A percentile compares a stretch with the other conserved stretches of the same genome.
These are phyloP conservation scores for Trametes versicolor DNA, from an alignment of 1,284 basidiomycete species.

Conservation along the genomic window DNA sequence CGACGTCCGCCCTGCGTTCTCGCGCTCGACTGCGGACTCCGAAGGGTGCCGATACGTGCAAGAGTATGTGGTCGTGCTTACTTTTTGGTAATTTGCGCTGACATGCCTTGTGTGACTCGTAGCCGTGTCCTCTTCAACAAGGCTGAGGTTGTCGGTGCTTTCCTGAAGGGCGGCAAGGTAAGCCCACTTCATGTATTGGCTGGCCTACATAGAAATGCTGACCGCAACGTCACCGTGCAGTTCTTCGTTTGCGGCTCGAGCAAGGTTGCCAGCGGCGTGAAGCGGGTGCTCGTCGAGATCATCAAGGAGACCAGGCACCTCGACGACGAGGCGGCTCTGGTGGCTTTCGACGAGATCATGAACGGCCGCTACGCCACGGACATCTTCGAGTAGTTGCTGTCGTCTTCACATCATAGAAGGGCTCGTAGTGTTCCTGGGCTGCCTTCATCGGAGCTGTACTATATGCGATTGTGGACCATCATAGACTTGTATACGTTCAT, in stretches of 20 bases:
- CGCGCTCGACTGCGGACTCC: slow-evolving; percentile 47
- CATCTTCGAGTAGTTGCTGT: slow-evolving; percentile 48
- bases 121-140: slow-evolving; percentile 58
- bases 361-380: slow-evolving; percentile 53
- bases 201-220: neutral
- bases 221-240: slow-evolving; percentile 31
- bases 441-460: neutral
- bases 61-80: slow-evolving; percentile 48
- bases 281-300: slow-evolving; percentile 47
- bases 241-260: slow-evolving; percentile 58
- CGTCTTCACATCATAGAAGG: no score
- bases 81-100: neutral
- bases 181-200: neutral
- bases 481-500: no score
- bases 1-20: slow-evolving; percentile 60
- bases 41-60: slow-evolving; percentile 58
- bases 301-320: slow-evolving; percentile 42
- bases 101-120: slow-evolving; percentile 6
- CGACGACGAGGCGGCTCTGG: slow-evolving; percentile 39
- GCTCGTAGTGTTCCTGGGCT: no score
- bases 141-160: slow-evolving; percentile 46
- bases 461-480: neutral
- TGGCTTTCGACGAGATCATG: slow-evolving; percentile 44
- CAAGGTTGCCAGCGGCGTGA: slow-evolving; percentile 49
- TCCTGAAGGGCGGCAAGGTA: slow-evolving; percentile 58